Base-by-base conservation (phyloP, 306 rosid genomes). In the Prunus campanulata region DNA sequence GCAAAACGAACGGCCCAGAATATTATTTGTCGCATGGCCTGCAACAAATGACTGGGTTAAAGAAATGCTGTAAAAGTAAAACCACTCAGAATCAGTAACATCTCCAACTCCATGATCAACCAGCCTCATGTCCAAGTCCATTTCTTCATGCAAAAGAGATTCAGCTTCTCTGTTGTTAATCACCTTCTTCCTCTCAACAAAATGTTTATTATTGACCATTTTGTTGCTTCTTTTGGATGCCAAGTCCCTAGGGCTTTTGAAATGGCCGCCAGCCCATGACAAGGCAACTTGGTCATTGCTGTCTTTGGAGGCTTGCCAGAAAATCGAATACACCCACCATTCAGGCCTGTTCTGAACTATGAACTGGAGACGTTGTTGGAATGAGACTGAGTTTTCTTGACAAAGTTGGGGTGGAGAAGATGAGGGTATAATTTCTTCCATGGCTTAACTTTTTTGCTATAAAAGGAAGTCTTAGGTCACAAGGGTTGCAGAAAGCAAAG, bases 261-360 rank as follows among this genome's bases (percentile, higher is more conserved):
- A 87, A 65, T 71, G 65, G 13, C 94, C 91, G 6, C 49, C 84
- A 1, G 76, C 68, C 82, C 90, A 90, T 1, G 80, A 70, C 18
- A 87, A 79, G 22, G 54, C 30, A 11, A 69, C 66, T 3, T 64
- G 25, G 4, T 71, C 72, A 10, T 51, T 27, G 19, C 35, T 50
- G 18, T 78, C 83, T 14, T 71, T 81, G 19, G 74, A 75, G 66
- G 88, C 82, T 75, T 74, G 74, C 94, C 94, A 90, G 64, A 85
- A 84, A 55, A 87, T 87, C 70, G 82, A 54, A 29, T 90, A 90
- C 0, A 63, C 77, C 90, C 91, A 90, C 88, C 90, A 78, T 65
- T 86, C 90, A 1, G 82, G 77, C 20, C 85, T 74, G 82, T 16
- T 80, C 24, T 77, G 81, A 79, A 86, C 18, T 39, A 90, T 29